Evolutionary conservation across 306 rosid genomes (phyloP).

Genomic region (Parietaria judaica): DNA sequence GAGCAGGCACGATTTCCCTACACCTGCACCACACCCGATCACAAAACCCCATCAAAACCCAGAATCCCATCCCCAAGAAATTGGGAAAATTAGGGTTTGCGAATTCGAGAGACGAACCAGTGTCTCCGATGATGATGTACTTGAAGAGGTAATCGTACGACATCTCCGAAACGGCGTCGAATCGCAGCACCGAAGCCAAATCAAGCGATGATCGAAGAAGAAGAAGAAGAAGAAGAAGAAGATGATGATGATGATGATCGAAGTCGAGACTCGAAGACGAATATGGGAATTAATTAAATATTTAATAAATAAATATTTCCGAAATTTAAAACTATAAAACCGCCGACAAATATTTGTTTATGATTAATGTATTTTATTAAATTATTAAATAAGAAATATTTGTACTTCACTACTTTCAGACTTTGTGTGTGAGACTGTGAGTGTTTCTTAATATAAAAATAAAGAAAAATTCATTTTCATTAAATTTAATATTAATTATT

Average conservation of each 20-base stretch:
- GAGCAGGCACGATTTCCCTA: constrained; percentile 88
- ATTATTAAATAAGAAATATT: too few species aligned
- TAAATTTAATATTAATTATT: too few species aligned
- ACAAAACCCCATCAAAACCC: constrained; percentile 6
- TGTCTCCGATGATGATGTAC: constrained; percentile 98
- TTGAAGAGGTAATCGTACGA: constrained; percentile 96
- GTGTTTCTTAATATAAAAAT: too few species aligned
- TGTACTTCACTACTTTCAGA: too few species aligned
- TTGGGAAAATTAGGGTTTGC: constrained; percentile 15
- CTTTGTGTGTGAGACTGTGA: too few species aligned
- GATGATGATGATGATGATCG: too few species aligned
- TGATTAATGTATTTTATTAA: neutral
- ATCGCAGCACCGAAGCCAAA: too few species aligned
- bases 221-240: neutral
- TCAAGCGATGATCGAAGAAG: too few species aligned
- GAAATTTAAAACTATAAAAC: neutral
- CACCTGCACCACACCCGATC: constrained; percentile 44
- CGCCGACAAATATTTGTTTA: neutral
- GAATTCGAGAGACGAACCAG: constrained; percentile 37
- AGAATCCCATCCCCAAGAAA: too few species aligned
- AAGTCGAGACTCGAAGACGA: neutral
- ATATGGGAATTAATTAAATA: too few species aligned
- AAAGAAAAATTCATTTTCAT: too few species aligned
- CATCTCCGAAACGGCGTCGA: constrained; percentile 41
- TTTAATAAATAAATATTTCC: neutral